Base-by-base conservation (phyloP, 2,329 filamentous ascomycete species). In the Exophiala sideris region DNA sequence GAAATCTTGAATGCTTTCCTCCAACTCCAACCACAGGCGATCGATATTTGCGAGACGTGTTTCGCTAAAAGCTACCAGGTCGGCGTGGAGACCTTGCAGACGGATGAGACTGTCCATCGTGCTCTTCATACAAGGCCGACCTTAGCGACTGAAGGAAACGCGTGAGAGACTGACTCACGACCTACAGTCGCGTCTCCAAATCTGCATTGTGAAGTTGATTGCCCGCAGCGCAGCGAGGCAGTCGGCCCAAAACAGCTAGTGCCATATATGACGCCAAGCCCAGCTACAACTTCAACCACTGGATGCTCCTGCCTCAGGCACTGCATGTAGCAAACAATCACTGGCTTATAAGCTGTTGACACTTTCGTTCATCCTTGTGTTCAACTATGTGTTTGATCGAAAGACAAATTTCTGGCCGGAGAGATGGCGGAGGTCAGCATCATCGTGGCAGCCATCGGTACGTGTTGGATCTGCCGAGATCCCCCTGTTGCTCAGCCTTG, bases 21-120 rank as follows among this genome's bases (percentile, higher is more conserved):
- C 84, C 45, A 97, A 78, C 67, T 83, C 80, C 47, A 74, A 67
- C 64, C 83, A 80, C 54, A 87, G 78, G 61, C 89, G 83, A 58
- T 92, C 85, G 36, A 89, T 74, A 58, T 86, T 84, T 32, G 85
- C 79, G 48, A 90, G 72, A 24, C 86, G 83, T 52, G 84, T 82
- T 66, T 94, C 86, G 60, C 83, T 82, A 64, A 94, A 79, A 53
- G 87, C 85, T 63, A 87, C 77, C 58, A 99, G 83, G 74, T 96
- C 91, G 70, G 88, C 84, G 71, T 95, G 89, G 65, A 99, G 84
- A 71, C 84, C 85, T 75, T 91, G 85, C 66, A 97, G 83, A 72
- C 85, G 83, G 67, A 86, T 86, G 67, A 95, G 79, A 67, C 81
- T 83, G 69, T 85, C 85, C 68, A 83, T 76, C 12, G n/a, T 67